Percentiles rank a stretch among this genome's conserved stretches.
These are phyloP conservation scores for Trifolium subterraneum DNA, from an alignment of 306 rosid species.

Conservation along the genomic window DNA sequence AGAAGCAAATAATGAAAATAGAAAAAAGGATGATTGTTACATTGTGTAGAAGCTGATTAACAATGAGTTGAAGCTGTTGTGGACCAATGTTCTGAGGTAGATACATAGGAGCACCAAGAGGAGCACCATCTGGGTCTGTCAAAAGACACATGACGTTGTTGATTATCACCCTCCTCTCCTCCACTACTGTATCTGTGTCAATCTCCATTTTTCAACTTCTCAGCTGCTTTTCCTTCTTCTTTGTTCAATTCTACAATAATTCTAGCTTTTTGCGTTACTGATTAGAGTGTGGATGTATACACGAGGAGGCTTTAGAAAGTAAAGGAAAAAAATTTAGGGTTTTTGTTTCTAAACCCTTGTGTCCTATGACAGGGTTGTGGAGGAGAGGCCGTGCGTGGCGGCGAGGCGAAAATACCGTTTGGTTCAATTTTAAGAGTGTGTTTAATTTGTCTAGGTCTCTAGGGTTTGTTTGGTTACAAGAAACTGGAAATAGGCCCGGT, in stretches of 20 bases:
- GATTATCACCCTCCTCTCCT: slow-evolving; percentile 37
- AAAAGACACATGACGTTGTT: slow-evolving; percentile 73
- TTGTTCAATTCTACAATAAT: neutral
- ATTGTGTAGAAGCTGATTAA: slow-evolving; percentile 70
- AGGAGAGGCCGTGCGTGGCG: too few species aligned
- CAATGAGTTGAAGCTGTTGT: slow-evolving; percentile 78
- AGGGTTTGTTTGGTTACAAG: too few species aligned
- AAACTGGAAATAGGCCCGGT: too few species aligned
- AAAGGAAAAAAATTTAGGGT: too few species aligned
- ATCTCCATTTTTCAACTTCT: slow-evolving; percentile 33
- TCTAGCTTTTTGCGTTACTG: neutral
- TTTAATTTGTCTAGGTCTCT: too few species aligned
- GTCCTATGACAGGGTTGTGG: too few species aligned
- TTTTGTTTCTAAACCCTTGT: too few species aligned
- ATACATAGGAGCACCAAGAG: slow-evolving; percentile 67
- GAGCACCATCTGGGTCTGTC: slow-evolving; percentile 72
- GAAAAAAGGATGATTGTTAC: slow-evolving; percentile 42
- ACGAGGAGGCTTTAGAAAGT: too few species aligned
- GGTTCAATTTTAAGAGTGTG: too few species aligned
- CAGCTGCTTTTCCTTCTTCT: neutral
- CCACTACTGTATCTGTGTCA: slow-evolving; percentile 37
- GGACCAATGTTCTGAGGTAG: slow-evolving; percentile 77
- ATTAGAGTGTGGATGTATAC: too few species aligned
- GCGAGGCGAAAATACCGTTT: too few species aligned
- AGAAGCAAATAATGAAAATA: too few species aligned